Conservation (phyloP, 129 eudicot genomes). For the Lactuca sativa region DNA sequence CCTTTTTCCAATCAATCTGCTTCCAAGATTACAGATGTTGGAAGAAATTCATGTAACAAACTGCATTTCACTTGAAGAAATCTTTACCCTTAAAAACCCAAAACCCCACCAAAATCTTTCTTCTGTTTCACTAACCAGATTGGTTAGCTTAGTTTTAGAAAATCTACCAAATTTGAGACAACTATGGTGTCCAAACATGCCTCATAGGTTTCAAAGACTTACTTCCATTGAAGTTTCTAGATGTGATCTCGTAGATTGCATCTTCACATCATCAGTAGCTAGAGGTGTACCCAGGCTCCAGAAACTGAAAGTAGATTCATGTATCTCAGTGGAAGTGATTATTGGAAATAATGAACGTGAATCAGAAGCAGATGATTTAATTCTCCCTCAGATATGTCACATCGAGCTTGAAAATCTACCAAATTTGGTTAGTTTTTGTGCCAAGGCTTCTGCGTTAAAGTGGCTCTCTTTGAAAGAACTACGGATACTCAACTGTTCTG, state of each 20-base stretch:
- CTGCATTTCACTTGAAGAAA: constrained; percentile 36
- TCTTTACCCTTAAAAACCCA: constrained; percentile 30
- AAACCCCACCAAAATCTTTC: constrained; percentile 24
- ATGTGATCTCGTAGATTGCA: constrained; percentile 38
- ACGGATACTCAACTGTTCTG: constrained; percentile 30
- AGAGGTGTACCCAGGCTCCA: constrained; percentile 37
- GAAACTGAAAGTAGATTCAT: constrained; percentile 38
- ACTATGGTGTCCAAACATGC: constrained; percentile 37
- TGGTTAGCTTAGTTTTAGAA: constrained; percentile 32
- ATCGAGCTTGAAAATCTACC: constrained; percentile 48
- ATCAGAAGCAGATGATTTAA: constrained; percentile 18
- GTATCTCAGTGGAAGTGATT: constrained; percentile 27
- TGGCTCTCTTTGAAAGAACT: constrained; percentile 42
- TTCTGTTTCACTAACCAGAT: constrained; percentile 32
- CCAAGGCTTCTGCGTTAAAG: constrained; percentile 20
- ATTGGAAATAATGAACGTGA: constrained; percentile 22
- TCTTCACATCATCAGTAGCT: constrained; percentile 34
- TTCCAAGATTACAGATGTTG: constrained; percentile 32
- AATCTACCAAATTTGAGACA: constrained; percentile 38
- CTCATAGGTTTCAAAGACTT: constrained; percentile 32
- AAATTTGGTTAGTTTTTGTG: constrained; percentile 29
- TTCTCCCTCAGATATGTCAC: constrained; percentile 34
- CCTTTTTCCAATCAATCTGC: constrained; percentile 32
- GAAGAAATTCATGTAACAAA: constrained; percentile 28
- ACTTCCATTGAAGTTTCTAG: constrained; percentile 28